A percentile compares a stretch with the other conserved stretches of the same genome.
Evolutionary conservation across 176 grass and related monocot genomes (phyloP).

Genomic region (Triticum turgidum): DNA sequence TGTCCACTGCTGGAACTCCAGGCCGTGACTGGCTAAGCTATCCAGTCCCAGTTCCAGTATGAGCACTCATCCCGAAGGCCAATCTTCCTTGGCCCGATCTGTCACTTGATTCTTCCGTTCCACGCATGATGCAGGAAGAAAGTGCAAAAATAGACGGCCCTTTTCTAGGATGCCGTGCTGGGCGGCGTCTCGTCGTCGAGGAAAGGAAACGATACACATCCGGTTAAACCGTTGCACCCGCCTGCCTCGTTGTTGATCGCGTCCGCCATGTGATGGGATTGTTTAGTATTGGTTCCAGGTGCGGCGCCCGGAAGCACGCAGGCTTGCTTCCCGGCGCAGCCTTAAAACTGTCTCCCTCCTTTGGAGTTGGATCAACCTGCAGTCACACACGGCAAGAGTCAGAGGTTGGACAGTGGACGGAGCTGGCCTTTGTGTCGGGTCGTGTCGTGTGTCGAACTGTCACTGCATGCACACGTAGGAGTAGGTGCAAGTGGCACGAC

Average conservation of each 20-base stretch:
- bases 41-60: background rate
- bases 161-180: background rate
- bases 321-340: slow-evolving; percentile 21
- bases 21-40: background rate
- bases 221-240: background rate
- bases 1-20: background rate
- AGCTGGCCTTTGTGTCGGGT: no score
- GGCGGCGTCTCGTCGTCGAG: no score
- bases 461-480: background rate
- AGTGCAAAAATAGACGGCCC: background rate
- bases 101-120: background rate
- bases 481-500: background rate
- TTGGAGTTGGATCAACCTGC: slow-evolving; percentile 7
- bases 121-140: background rate
- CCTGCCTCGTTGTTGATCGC: background rate
- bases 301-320: slow-evolving; percentile 36
- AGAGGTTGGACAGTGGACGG: no score
- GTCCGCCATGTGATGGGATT: background rate
- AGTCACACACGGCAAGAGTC: background rate
- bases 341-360: background rate
- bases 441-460: background rate
- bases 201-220: no score
- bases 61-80: background rate
- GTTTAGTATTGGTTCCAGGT: slow-evolving; percentile 5
- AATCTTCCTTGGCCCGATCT: background rate